Evolutionary conservation across 2,329 filamentous ascomycete genomes (phyloP), one percentile per base, ranked within the genome.

Genomic region (Ambrosiella xylebori): DNA sequence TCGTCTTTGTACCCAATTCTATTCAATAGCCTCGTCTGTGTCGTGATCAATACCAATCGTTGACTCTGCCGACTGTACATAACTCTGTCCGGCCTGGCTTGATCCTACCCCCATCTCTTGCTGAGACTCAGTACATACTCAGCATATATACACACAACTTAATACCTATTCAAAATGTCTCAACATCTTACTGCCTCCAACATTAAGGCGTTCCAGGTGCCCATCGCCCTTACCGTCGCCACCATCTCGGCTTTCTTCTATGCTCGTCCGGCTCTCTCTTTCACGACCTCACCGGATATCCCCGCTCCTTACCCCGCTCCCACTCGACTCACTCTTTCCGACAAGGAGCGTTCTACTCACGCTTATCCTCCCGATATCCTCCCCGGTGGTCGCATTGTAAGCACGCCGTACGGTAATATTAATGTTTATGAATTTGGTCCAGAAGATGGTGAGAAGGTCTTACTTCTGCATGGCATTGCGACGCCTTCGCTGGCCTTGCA

Each of bases 371-470:
- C 80, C 2, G 77, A 88, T 67, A 76, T 78, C 13, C 75, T 90
- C 12, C 85, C 85, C 0, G 84, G 86, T 6, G 79, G 73, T 0
- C 76, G 86, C 59, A 80, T 88, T 66, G 80, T 93, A 13, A 66
- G 73, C 11, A 84, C 81, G 3, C 80, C 82, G 5, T 89, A 87
- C 65, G 87, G 88, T 13, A 79, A 72, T 3, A 78, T 87, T 61
- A 74, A 83, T 51, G 82, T 87, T 2, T 91, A 88, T 66, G 88
- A 94, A 72, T 93, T 84, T 77, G 88, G 88, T 0, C 85, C 86
- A 0, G 76, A 80, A 60, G 71, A 76, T 40, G 87, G 86, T 1
- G 76, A 80, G 36, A 88, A 83, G 65, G 81, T 91, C 1, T 71
- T 94, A 12, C 71, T 94, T 35, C 70, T 94, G 13, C 88, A 91